phyloP scores from a whole-genome alignment of 2,329 filamentous ascomycete genomes.

The Talaromyces islandicus region DNA sequence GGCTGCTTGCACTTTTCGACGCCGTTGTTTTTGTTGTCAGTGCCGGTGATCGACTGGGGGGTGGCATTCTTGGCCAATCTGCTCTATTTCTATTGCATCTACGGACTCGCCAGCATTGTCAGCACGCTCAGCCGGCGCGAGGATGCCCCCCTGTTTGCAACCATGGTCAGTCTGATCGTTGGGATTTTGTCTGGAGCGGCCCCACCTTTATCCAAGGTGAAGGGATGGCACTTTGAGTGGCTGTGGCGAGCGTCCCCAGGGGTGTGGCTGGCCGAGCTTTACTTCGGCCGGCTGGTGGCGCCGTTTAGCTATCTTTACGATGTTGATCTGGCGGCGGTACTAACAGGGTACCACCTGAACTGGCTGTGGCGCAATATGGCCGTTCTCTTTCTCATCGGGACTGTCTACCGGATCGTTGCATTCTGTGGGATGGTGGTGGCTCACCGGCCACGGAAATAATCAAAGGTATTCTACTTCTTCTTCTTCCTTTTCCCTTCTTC shows the following conservation, averaged over 20 bases:
- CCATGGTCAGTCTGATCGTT: constrained; percentile 6
- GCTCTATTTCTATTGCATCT: constrained; percentile 8
- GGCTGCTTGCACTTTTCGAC: constrained; percentile 6
- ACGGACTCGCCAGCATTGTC: constrained; percentile 5
- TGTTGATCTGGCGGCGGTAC: not conserved
- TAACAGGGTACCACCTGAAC: constrained; percentile 4
- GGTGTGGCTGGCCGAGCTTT: constrained; percentile 5
- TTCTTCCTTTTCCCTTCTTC: not conserved
- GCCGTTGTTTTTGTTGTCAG: constrained; percentile 2
- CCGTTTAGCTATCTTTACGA: constrained; percentile 5
- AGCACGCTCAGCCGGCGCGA: not conserved
- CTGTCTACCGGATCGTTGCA: not conserved
- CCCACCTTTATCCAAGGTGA: constrained; percentile 2
- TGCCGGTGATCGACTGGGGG: constrained; percentile 2
- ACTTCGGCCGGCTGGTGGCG: constrained; percentile 1
- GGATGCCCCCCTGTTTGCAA: constrained; percentile 2
- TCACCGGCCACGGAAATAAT: not conserved
- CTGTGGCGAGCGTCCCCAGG: constrained; percentile 1
- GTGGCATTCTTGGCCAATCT: constrained; percentile 3
- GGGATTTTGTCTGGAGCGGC: constrained; percentile 7
- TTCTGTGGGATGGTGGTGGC: constrained; percentile 4
- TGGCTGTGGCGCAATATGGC: constrained; percentile 8
- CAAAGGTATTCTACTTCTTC: not conserved
- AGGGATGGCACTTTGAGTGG: constrained; percentile 2
- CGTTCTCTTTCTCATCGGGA: constrained; percentile 4